Percentiles rank a stretch among this genome's conserved stretches.
These are phyloP conservation scores for Saitozyma podzolica DNA, from an alignment of 768 basidiomycete species.

Conservation along the genomic window DNA sequence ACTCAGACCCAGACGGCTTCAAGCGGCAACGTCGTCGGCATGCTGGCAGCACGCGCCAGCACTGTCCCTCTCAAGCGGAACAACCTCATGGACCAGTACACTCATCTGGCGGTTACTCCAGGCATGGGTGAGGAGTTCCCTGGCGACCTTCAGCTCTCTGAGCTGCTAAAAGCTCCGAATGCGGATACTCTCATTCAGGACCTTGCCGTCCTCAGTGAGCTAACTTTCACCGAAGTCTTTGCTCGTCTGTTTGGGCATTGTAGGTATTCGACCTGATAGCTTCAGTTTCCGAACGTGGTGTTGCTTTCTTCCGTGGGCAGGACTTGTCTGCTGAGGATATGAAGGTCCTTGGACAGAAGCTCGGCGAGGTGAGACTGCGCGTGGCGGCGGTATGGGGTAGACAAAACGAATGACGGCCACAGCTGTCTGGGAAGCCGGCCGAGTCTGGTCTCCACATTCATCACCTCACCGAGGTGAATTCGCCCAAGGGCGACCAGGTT, in stretches of 20 bases:
- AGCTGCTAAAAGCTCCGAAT: conserved; percentile 57
- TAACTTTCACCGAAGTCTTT: not conserved
- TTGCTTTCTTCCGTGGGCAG: conserved; percentile 53
- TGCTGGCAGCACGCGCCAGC: too few species aligned
- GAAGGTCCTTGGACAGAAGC: conserved; percentile 29
- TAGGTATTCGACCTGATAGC: too few species aligned
- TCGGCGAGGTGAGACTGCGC: conserved; percentile 30
- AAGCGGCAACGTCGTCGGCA: too few species aligned
- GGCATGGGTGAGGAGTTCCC: conserved; percentile 63
- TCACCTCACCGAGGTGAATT: conserved; percentile 55
- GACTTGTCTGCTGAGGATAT: conserved; percentile 44
- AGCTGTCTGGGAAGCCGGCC: conserved; percentile 45
- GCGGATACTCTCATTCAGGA: conserved; percentile 61
- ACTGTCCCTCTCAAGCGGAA: too few species aligned
- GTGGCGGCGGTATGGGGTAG: conserved; percentile 8
- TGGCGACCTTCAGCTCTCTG: conserved; percentile 57
- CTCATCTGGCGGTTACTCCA: conserved; percentile 55
- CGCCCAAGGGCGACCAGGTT: conserved; percentile 26
- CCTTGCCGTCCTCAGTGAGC: conserved; percentile 57
- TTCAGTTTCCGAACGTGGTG: conserved; percentile 50
- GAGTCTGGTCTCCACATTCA: conserved; percentile 60
- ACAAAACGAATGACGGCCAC: conserved; percentile 48
- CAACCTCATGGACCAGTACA: too few species aligned
- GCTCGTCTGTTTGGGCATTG: not conserved
- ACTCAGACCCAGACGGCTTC: too few species aligned